Evolutionary conservation across 2,329 filamentous ascomycete genomes (phyloP).

Genomic region (Diaporthe amygdali): DNA sequence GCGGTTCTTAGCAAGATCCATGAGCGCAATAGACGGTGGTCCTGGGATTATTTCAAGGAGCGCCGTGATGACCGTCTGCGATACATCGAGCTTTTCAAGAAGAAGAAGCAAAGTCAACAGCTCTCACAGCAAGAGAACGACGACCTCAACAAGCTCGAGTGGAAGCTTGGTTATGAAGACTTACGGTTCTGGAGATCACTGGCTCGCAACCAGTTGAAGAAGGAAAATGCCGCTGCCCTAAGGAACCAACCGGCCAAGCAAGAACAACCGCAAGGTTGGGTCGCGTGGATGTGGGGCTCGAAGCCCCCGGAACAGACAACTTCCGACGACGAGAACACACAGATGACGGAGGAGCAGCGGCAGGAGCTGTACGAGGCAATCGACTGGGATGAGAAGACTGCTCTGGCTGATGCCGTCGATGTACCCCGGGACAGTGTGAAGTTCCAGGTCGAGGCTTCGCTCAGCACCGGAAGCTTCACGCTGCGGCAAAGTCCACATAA

Average conservation of each 20-base stretch:
- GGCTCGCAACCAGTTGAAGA: constrained; percentile 91
- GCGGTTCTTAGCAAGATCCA: constrained; percentile 94
- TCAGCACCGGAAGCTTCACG: constrained; percentile 97
- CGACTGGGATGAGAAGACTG: constrained; percentile 97
- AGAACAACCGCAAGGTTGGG: constrained; percentile 77
- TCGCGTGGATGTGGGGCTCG: constrained; percentile 89
- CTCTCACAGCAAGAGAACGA: constrained; percentile 73
- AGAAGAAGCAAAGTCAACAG: constrained; percentile 78
- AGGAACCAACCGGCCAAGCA: constrained; percentile 59
- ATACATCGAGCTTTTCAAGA: constrained; percentile 97
- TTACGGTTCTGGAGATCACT: constrained; percentile 96
- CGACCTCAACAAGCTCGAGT: constrained; percentile 78
- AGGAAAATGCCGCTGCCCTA: constrained; percentile 90
- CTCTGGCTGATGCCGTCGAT: constrained; percentile 85
- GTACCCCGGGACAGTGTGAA: constrained; percentile 91
- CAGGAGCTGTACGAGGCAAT: constrained; percentile 98
- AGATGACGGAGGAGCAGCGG: constrained; percentile 94
- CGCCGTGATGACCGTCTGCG: constrained; percentile 85
- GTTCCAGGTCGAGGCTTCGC: constrained; percentile 86
- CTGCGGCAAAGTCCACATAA: constrained; percentile 84
- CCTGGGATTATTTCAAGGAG: constrained; percentile 94
- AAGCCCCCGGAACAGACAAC: constrained; percentile 64
- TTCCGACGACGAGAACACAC: constrained; percentile 75
- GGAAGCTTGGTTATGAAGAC: constrained; percentile 92
- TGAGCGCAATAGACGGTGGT: constrained; percentile 90